Conservation (phyloP, 768 basidiomycete genomes). For the Phylloporus sp. region DNA sequence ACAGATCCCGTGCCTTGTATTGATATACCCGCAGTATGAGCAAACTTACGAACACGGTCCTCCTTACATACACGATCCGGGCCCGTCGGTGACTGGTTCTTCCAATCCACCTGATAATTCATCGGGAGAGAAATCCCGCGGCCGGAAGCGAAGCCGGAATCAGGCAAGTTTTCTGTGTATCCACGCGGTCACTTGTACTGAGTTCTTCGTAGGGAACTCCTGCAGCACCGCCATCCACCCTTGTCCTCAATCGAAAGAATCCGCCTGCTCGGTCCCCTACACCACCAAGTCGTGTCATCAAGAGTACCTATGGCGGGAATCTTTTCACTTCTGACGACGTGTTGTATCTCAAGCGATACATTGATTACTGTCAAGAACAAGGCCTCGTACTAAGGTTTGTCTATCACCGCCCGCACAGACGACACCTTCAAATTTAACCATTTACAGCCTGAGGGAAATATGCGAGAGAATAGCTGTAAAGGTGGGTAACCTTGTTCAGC, state of each 20-base stretch:
- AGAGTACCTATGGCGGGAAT: constrained; percentile 88
- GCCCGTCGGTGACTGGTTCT: constrained; percentile 43
- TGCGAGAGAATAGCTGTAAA: constrained; percentile 85
- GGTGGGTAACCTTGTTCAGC: constrained; percentile 34
- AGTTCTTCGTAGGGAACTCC: constrained; percentile 45
- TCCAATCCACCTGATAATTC: constrained; percentile 28
- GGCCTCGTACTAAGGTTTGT: constrained; percentile 73
- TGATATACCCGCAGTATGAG: constrained; percentile 43
- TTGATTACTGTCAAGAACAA: constrained; percentile 87
- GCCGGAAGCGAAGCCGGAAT: constrained; percentile 64
- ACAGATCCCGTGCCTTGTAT: background rate
- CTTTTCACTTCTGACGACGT: constrained; percentile 84
- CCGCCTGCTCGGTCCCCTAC: constrained; percentile 78
- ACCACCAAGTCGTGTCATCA: constrained; percentile 77
- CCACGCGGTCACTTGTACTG: background rate
- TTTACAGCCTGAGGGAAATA: constrained; percentile 61
- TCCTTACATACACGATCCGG: constrained; percentile 55
- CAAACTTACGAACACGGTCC: constrained; percentile 52
- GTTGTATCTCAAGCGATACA: constrained; percentile 79
- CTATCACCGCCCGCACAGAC: background rate
- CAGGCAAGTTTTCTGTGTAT: constrained; percentile 38
- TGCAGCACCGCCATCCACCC: constrained; percentile 59
- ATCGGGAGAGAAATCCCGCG: constrained; percentile 48
- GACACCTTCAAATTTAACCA: constrained; percentile 25
- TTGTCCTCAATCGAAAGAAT: constrained; percentile 62